Conservation (phyloP, 2,329 filamentous ascomycete genomes). For the Diaporthe batatas region DNA sequence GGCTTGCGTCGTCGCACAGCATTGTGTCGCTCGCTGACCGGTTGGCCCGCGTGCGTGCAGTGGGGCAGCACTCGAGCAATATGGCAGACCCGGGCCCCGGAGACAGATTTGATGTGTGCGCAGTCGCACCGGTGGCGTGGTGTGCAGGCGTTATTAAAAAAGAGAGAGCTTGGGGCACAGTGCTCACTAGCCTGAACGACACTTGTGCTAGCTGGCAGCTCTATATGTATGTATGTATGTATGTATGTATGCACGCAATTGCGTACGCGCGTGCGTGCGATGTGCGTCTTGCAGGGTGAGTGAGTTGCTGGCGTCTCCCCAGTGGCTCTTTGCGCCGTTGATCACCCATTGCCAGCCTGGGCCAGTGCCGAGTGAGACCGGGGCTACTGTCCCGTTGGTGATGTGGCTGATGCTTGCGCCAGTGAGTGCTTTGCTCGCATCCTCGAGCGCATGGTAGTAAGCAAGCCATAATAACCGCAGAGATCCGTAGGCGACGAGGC, state of each 20-base stretch:
- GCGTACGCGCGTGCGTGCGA: neutral
- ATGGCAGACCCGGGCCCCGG: neutral
- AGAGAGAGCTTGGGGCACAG: neutral
- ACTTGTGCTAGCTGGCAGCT: neutral
- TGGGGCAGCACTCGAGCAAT: no score
- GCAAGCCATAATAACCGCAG: neutral
- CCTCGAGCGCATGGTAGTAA: neutral
- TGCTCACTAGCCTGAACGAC: no score
- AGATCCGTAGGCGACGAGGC: neutral
- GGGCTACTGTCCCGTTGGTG: neutral
- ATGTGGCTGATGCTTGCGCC: conserved; percentile 11
- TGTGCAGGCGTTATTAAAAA: neutral
- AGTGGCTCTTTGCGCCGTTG: conserved; percentile 10
- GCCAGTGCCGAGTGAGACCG: no score
- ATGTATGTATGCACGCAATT: neutral
- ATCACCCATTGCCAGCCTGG: no score
- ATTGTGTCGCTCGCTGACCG: conserved; percentile 18
- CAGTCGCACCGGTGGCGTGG: neutral
- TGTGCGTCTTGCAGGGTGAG: neutral
- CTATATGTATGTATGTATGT: neutral
- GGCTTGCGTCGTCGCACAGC: conserved; percentile 6
- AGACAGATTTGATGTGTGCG: neutral
- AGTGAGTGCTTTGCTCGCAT: neutral
- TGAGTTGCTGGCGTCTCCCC: neutral
- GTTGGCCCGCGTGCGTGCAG: conserved; percentile 5